phyloP scores from a whole-genome alignment of 177 flowering plant species.

The Vitis hybrid region DNA sequence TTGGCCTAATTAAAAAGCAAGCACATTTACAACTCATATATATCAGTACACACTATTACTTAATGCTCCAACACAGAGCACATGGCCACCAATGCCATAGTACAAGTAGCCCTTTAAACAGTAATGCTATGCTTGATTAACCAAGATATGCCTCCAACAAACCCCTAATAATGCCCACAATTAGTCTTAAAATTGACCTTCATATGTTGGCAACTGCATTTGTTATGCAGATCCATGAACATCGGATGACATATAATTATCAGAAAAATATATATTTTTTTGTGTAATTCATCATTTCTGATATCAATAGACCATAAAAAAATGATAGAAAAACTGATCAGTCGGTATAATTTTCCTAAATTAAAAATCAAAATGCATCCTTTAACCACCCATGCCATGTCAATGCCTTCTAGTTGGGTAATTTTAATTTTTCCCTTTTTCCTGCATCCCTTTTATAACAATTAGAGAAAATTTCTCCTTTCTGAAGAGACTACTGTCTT shows the following conservation, averaged over 20 bases:
- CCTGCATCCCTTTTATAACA: too few species aligned
- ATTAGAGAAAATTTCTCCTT: too few species aligned
- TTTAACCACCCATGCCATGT: too few species aligned
- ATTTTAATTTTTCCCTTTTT: too few species aligned
- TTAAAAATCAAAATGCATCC: too few species aligned
- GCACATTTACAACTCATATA: slow-evolving; percentile 4
- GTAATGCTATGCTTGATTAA: neutral
- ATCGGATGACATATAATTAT: slow-evolving; percentile 2
- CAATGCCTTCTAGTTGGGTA: too few species aligned
- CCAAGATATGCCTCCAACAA: neutral
- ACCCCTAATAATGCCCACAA: neutral
- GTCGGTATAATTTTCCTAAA: too few species aligned
- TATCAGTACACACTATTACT: neutral
- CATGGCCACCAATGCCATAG: slow-evolving; percentile 19
- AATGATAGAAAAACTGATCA: too few species aligned
- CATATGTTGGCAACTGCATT: too few species aligned
- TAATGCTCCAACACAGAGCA: slow-evolving; percentile 8
- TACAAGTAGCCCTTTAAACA: neutral
- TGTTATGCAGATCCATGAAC: neutral
- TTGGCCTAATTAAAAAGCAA: neutral
- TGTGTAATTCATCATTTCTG: neutral
- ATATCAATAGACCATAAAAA: too few species aligned
- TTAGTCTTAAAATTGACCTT: neutral
- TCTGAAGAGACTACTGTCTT: too few species aligned
- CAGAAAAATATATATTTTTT: neutral